Percentiles rank a stretch among this genome's conserved stretches.
Conservation (phyloP, 2,329 filamentous ascomycete species). For the Arthroderma sp. region DNA sequence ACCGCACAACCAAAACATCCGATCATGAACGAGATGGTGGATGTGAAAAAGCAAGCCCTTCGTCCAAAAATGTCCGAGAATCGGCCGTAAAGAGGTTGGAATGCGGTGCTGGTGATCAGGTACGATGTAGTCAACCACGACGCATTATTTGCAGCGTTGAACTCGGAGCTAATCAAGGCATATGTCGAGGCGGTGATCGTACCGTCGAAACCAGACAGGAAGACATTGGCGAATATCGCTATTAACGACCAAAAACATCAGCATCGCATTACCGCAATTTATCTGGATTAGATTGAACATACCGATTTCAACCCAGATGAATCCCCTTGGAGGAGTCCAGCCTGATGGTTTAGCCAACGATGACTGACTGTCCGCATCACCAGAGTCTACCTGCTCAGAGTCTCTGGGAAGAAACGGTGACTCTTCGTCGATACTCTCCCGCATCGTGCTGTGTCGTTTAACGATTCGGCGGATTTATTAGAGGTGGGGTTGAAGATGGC, state of each 20-base stretch:
- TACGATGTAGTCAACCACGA: slow-evolving; percentile 49
- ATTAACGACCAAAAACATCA: not conserved
- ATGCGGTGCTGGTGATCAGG: slow-evolving; percentile 51
- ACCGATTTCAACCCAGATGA: slow-evolving; percentile 45
- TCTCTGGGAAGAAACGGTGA: too few relatives aligned
- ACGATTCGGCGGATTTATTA: too few relatives aligned
- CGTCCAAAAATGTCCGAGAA: slow-evolving; percentile 59
- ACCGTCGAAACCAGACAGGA: slow-evolving; percentile 43
- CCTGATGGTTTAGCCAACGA: not conserved
- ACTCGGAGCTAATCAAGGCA: slow-evolving; percentile 35
- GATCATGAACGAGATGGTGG: slow-evolving; percentile 48
- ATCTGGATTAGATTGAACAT: slow-evolving; percentile 1
- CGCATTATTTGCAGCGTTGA: slow-evolving; percentile 33
- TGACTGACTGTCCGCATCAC: not conserved
- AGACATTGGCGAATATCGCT: slow-evolving; percentile 53
- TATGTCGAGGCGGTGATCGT: slow-evolving; percentile 35
- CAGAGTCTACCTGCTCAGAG: too few relatives aligned
- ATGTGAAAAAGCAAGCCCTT: slow-evolving; percentile 47
- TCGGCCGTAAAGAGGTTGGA: slow-evolving; percentile 61
- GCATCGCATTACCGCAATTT: not conserved
- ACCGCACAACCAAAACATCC: slow-evolving; percentile 59
- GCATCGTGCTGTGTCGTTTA: too few relatives aligned
- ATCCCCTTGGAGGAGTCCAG: slow-evolving; percentile 41
- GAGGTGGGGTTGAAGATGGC: too few relatives aligned
- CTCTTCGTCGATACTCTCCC: too few relatives aligned